A percentile compares a stretch with the other conserved stretches of the same genome.
These are phyloP conservation scores for Diplogelasinospora grovesii DNA, from an alignment of 495 filamentous ascomycete genomes.

Conservation along the genomic window DNA sequence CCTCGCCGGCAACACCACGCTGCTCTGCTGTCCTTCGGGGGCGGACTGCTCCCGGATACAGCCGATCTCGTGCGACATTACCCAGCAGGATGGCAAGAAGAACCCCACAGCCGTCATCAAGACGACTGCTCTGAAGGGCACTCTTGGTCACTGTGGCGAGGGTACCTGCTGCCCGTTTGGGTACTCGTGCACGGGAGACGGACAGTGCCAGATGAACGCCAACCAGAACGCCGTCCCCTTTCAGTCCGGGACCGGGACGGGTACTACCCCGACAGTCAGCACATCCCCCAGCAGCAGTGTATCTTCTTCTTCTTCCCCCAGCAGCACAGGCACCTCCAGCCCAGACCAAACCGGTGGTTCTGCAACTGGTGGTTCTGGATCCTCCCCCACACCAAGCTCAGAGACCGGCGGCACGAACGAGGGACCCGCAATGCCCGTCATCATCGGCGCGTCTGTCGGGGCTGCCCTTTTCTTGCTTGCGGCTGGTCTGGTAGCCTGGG, in stretches of 20 bases:
- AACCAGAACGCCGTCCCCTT: slow-evolving; percentile 29
- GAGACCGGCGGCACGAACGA: not conserved
- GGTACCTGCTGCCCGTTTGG: slow-evolving; percentile 74
- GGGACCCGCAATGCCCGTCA: slow-evolving; percentile 12
- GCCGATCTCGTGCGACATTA: slow-evolving; percentile 65
- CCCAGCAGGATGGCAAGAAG: slow-evolving; percentile 54
- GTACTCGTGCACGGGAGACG: slow-evolving; percentile 54
- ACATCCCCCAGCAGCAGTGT: slow-evolving; percentile 11
- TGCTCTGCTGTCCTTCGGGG: slow-evolving; percentile 70
- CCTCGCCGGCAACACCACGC: slow-evolving; percentile 59
- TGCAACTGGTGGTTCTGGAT: no score
- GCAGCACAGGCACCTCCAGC: no score
- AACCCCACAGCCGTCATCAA: slow-evolving; percentile 60
- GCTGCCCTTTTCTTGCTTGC: slow-evolving; percentile 18
- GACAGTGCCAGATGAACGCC: slow-evolving; percentile 32
- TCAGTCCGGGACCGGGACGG: no score
- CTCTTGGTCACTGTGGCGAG: slow-evolving; percentile 50
- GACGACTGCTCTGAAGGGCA: slow-evolving; percentile 54
- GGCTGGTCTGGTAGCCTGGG: slow-evolving; percentile 23
- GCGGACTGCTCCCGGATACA: slow-evolving; percentile 56
- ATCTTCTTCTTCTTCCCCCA: no score
- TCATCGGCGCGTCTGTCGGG: slow-evolving; percentile 22
- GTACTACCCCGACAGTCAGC: slow-evolving; percentile 15
- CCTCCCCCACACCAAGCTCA: no score
- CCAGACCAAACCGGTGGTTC: no score